Conservation (phyloP, 148 eudicot genomes). For the Nepenthes mirabilis region DNA sequence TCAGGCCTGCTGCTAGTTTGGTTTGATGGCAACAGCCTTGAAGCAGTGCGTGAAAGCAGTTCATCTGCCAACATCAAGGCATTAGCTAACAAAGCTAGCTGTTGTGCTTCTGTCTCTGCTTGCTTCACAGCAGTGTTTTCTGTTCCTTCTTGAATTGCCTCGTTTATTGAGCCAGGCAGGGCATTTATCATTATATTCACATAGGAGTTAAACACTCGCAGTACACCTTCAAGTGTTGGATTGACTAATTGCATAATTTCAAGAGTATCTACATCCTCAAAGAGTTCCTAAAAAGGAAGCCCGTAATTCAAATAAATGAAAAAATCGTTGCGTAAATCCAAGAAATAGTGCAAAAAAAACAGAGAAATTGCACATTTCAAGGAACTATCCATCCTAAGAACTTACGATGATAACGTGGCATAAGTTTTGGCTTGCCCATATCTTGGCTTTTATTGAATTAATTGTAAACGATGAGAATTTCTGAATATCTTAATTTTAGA, state of each 20-base stretch:
- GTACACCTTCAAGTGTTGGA: slow-evolving; percentile 56
- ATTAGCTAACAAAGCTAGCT: slow-evolving; percentile 63
- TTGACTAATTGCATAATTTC: slow-evolving; percentile 44
- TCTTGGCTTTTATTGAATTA: too few relatives aligned
- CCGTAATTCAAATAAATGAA: neutral
- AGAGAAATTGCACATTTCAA: neutral
- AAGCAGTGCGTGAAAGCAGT: slow-evolving; percentile 62
- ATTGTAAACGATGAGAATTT: too few relatives aligned
- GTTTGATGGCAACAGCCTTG: slow-evolving; percentile 24
- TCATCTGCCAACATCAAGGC: slow-evolving; percentile 73
- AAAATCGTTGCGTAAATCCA: neutral
- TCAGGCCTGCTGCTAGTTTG: slow-evolving; percentile 19
- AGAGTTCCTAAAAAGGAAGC: slow-evolving; percentile 36
- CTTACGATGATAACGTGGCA: too few relatives aligned
- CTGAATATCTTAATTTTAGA: too few relatives aligned
- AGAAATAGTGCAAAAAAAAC: neutral
- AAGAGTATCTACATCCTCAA: slow-evolving; percentile 67
- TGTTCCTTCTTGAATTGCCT: slow-evolving; percentile 55
- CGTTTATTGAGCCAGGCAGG: slow-evolving; percentile 55
- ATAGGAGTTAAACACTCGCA: slow-evolving; percentile 56
- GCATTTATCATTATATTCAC: slow-evolving; percentile 52
- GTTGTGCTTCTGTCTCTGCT: slow-evolving; percentile 80
- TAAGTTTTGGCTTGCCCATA: too few relatives aligned
- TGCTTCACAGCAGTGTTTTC: slow-evolving; percentile 47
- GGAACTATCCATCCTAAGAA: too few relatives aligned